Percentiles rank a stretch among this genome's conserved stretches.
Conservation (phyloP, 73 alveolate genomes). For the Tetrahymena thermophila region DNA sequence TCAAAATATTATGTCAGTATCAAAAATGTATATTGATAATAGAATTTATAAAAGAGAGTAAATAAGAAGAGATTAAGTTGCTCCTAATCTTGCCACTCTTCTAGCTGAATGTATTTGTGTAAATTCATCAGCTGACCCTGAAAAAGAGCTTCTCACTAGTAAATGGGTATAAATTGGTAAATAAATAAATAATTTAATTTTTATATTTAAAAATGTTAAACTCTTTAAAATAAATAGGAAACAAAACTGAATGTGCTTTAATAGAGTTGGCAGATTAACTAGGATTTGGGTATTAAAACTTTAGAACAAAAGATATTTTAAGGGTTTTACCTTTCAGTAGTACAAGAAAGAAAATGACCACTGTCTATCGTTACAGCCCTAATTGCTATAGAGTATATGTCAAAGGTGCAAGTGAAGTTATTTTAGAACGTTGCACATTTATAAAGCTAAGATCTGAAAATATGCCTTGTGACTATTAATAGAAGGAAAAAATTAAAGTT, state of each 20-base stretch:
- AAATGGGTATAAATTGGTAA: background rate
- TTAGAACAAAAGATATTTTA: conserved; percentile 36
- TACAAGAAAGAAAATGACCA: conserved; percentile 83
- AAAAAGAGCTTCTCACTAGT: background rate
- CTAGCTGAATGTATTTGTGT: conserved; percentile 37
- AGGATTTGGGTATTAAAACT: conserved; percentile 22
- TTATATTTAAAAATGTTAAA: background rate
- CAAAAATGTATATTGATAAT: conserved; percentile 49
- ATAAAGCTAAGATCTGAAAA: conserved; percentile 47
- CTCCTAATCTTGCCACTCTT: conserved; percentile 16
- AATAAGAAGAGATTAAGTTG: conserved; percentile 6
- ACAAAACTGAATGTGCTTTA: conserved; percentile 52
- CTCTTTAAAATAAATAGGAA: background rate
- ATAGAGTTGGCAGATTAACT: conserved; percentile 37
- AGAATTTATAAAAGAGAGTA: conserved; percentile 11
- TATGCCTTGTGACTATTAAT: conserved; percentile 14
- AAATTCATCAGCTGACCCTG: conserved; percentile 42
- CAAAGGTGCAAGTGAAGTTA: conserved; percentile 75
- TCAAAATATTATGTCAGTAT: conserved; percentile 75
- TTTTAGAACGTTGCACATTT: conserved; percentile 54
- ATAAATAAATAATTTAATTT: background rate
- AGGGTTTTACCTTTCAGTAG: conserved; percentile 72
- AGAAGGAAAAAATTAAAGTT: conserved; percentile 43
- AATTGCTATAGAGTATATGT: conserved; percentile 46
- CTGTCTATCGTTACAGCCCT: conserved; percentile 48